These are phyloP conservation scores for Neurospora sp. DNA, from an alignment of 2,329 filamentous ascomycete genomes.

Conservation along the genomic window DNA sequence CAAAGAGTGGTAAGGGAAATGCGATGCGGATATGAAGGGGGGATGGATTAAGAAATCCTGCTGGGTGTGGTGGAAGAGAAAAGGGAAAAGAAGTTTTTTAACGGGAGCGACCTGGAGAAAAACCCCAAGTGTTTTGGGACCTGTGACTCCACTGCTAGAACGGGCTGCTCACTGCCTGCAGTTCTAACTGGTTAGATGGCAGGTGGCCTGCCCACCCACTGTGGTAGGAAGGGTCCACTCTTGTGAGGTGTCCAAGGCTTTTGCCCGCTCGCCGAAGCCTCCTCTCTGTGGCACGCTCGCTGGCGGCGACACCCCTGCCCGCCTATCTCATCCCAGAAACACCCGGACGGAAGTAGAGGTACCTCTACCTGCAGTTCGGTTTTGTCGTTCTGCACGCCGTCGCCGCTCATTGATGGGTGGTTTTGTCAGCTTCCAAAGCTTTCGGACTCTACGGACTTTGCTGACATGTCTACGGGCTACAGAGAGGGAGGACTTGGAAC, in stretches of 20 bases:
- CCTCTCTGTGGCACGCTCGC: background rate
- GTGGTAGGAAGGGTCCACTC: background rate
- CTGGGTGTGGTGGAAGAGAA: constrained; percentile 18
- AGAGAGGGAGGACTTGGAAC: background rate
- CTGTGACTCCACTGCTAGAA: constrained; percentile 4
- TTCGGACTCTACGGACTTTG: background rate
- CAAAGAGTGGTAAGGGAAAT: constrained; percentile 23
- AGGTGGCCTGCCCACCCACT: background rate
- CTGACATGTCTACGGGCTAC: background rate
- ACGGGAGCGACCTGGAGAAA: constrained; percentile 6
- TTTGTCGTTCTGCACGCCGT: background rate
- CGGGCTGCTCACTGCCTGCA: background rate
- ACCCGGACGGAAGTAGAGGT: background rate
- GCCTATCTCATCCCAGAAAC: background rate
- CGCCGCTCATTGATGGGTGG: background rate
- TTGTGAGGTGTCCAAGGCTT: background rate
- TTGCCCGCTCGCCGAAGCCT: background rate
- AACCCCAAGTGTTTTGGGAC: constrained; percentile 16
- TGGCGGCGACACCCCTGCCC: background rate
- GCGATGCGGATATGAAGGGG: constrained; percentile 12
- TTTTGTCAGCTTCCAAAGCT: background rate
- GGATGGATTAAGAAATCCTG: constrained; percentile 25
- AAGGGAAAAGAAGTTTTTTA: constrained; percentile 14
- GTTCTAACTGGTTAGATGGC: background rate
- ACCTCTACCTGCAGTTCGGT: background rate